These are phyloP conservation scores for Pseudozyma sp. DNA, from an alignment of 1,284 basidiomycete species.

Conservation along the genomic window DNA sequence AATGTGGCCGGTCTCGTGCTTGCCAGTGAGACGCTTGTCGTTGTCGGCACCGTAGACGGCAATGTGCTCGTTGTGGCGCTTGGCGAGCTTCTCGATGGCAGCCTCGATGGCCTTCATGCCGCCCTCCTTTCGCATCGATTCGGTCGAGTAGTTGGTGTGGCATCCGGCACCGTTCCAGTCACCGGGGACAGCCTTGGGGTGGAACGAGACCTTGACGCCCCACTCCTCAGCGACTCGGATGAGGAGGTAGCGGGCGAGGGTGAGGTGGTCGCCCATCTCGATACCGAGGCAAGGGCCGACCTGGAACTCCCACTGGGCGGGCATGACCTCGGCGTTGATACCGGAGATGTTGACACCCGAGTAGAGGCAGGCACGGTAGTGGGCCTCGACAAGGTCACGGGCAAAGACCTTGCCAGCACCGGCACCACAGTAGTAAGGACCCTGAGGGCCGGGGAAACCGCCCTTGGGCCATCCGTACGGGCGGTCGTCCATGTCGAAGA, in stretches of 20 bases:
- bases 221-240: conserved; percentile 85
- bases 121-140: conserved; percentile 60
- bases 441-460: conserved; percentile 99
- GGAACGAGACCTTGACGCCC: conserved; percentile 95
- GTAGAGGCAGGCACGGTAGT: conserved; percentile 96
- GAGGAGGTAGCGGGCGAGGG: conserved; percentile 67
- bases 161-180: conserved; percentile 99
- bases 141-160: conserved; percentile 70
- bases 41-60: conserved; percentile 69
- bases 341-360: conserved; percentile 97
- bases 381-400: conserved; percentile 98
- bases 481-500: conserved; percentile 90
- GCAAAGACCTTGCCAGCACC: conserved; percentile 98
- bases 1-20: conserved; percentile 91
- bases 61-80: conserved; percentile 70
- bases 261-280: conserved; percentile 88
- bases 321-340: conserved; percentile 99
- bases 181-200: conserved; percentile 96
- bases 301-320: conserved; percentile 99
- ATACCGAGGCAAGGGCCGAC: conserved; percentile 98
- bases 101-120: conserved; percentile 94
- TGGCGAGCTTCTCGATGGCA: conserved; percentile 78
- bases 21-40: conserved; percentile 67
- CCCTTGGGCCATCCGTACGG: conserved; percentile 90
- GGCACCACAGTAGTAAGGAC: conserved; percentile 99